Evolutionary conservation across 768 basidiomycete genomes (phyloP), one percentile per base, ranked within the genome.

Genomic region (Gloeostereum incarnatum): DNA sequence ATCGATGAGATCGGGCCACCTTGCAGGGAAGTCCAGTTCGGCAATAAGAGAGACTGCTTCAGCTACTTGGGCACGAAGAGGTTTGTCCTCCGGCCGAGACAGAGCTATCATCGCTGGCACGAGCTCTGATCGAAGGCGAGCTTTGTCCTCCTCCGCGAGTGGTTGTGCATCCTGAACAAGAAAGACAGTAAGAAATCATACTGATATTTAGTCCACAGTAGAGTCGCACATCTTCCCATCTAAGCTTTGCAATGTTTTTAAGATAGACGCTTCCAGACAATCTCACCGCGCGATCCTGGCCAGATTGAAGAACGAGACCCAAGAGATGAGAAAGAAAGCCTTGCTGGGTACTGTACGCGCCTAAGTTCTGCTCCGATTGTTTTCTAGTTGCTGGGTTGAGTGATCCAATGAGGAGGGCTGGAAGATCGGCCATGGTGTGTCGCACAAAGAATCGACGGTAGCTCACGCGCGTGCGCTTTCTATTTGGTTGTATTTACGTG

Each of bases 21-120:
- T 74, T 11, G 66, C 58, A 7, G 96, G 96, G 55, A 98, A 99
- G 63, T 99, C 96, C 18, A 81, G 68, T 47, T 82, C 78, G 10
- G 96, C 93, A 53, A 98, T 84, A 48, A 93, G 73, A 6, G 92
- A 81, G 22, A 98, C 83, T 7, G 91, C 77, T 61, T 99, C 93
- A 11, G 91, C 93, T 23, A 98, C 74, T 60, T 98, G 92, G 1
- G 81, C 77, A 5, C 87, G 75, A 39, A 87, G 67, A 3, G 68
- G 44, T 51, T 83, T 87, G 58, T 89, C 84, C 25, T 73, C 60
- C 5, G 85, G 71, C 42, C 66, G 66, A 0, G 91, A 87, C 23
- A 97, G 69, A 16, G 76, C 57, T 43, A 98, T 78, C 94, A 99
- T 97, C 27, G 91, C 81, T 3, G 88, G 84, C 1, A 99, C 81